These are phyloP conservation scores for Endotrypanum monterogeii DNA, from an alignment of 208 protist species.

Conservation along the genomic window DNA sequence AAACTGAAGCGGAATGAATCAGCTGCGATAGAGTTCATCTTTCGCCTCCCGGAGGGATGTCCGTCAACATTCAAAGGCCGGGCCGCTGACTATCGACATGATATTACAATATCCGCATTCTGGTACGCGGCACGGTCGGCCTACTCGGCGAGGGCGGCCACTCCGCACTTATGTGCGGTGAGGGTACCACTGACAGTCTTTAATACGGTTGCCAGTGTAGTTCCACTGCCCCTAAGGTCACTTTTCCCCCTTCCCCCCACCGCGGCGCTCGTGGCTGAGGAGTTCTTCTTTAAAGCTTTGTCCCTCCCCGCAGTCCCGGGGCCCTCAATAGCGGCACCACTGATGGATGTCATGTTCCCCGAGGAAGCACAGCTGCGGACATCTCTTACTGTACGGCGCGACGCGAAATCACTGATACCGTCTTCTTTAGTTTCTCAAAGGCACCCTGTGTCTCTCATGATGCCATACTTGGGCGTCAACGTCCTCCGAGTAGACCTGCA, in stretches of 20 bases:
- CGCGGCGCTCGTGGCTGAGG: conserved; percentile 22
- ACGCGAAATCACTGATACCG: conserved; percentile 18
- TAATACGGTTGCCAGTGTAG: conserved; percentile 25
- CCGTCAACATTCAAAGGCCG: conserved; percentile 53
- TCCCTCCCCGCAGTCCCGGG: conserved; percentile 35
- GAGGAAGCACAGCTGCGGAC: conserved; percentile 35
- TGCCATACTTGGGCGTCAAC: conserved; percentile 27
- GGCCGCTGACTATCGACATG: conserved; percentile 24
- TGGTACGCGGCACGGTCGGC: conserved; percentile 18
- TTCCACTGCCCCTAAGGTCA: conserved; percentile 31
- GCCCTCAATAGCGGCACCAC: conserved; percentile 34
- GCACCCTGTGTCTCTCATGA: conserved; percentile 33
- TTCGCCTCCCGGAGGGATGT: conserved; percentile 50
- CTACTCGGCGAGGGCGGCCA: background rate
- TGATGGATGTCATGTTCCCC: conserved; percentile 27
- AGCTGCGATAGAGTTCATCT: conserved; percentile 29
- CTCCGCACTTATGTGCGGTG: conserved; percentile 11
- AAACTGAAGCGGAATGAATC: conserved; percentile 27
- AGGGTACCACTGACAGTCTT: conserved; percentile 25
- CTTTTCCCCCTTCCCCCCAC: conserved; percentile 36
- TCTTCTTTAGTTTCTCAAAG: conserved; percentile 22
- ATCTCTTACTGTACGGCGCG: conserved; percentile 13
- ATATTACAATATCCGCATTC: conserved; percentile 21
- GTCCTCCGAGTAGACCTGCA: conserved; percentile 31
- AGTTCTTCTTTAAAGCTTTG: conserved; percentile 34